Conservation (phyloP, 306 rosid genomes). For the Pueraria montana region DNA sequence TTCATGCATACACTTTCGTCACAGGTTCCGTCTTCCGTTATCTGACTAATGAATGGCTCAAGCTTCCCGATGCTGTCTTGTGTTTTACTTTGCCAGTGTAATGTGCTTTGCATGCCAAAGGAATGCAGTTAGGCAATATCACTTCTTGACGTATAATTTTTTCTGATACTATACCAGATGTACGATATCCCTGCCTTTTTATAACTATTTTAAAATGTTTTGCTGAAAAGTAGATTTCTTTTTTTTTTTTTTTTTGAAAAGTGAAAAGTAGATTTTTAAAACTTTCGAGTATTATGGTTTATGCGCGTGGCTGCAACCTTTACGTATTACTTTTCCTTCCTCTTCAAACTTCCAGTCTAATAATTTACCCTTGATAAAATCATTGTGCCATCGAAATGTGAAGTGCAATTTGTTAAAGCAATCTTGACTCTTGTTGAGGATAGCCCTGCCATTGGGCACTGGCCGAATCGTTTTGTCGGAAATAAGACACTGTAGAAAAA, state of each 20-base stretch:
- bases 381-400: too few relatives aligned
- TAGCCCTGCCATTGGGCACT: neutral
- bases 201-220: neutral
- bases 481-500: too few relatives aligned
- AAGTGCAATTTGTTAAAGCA: neutral
- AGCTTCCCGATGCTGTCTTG: neutral
- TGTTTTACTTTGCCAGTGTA: neutral
- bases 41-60: constrained; percentile 2
- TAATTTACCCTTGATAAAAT: too few relatives aligned
- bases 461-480: neutral
- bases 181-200: constrained; percentile 8
- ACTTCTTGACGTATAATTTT: constrained; percentile 6
- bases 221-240: neutral
- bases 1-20: neutral
- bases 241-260: too few relatives aligned
- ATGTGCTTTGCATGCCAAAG: constrained; percentile 6
- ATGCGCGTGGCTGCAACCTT: neutral
- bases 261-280: too few relatives aligned
- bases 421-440: neutral
- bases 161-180: neutral
- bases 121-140: constrained; percentile 5
- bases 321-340: neutral
- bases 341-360: too few relatives aligned
- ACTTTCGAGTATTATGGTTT: too few relatives aligned
- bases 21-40: neutral